Percentiles rank a stretch among this genome's conserved stretches.
Conservation (phyloP, 495 filamentous ascomycete genomes). For the Penicillium atrosanguineum region DNA sequence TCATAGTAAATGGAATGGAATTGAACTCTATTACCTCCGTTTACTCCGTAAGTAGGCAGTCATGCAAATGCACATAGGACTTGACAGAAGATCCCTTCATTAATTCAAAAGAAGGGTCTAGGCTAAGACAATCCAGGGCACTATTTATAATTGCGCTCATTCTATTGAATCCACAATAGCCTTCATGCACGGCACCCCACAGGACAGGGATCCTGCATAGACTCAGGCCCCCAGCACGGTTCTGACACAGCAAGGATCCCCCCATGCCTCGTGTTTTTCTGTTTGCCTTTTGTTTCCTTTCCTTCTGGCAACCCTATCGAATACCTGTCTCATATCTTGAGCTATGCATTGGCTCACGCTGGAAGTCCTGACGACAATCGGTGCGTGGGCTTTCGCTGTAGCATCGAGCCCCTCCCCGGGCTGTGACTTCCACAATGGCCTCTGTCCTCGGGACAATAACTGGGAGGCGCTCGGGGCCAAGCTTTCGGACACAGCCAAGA, state of each 20-base stretch:
- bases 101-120: no score
- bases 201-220: no score
- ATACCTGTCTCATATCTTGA: background rate
- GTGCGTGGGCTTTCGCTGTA: slow-evolving; percentile 21
- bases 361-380: slow-evolving; percentile 19
- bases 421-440: background rate
- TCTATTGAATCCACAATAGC: background rate
- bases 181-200: background rate
- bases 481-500: slow-evolving; percentile 41
- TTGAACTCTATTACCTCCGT: no score
- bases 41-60: no score
- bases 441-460: slow-evolving; percentile 11
- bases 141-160: no score
- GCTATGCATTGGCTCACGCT: slow-evolving; percentile 24
- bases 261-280: background rate
- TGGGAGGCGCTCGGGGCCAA: slow-evolving; percentile 17
- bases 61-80: no score
- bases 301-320: background rate
- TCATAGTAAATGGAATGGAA: no score
- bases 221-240: no score
- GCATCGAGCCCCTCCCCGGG: slow-evolving; percentile 6
- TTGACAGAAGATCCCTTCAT: no score
- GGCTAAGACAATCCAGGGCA: no score
- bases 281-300: background rate
- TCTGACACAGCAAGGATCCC: background rate